Conservation (phyloP, 2,329 filamentous ascomycete genomes). For the Phaeophleospora eucalypticola region DNA sequence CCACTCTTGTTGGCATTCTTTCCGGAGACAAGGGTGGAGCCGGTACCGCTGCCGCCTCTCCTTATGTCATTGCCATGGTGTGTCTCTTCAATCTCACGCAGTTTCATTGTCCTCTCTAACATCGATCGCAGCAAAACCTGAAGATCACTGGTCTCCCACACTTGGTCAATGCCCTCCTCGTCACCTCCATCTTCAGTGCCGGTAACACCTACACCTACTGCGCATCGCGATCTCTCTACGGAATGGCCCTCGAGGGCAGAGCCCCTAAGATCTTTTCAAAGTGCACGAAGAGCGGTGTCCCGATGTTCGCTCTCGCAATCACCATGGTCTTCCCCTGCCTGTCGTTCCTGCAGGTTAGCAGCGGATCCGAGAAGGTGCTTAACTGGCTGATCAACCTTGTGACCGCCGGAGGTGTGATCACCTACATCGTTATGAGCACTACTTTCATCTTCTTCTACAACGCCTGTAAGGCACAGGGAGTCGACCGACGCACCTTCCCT, state of each 20-base stretch:
- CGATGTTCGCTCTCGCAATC: constrained; percentile 52
- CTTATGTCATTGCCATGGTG: constrained; percentile 53
- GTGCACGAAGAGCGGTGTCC: constrained; percentile 58
- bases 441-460: constrained; percentile 57
- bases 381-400: constrained; percentile 50
- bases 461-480: constrained; percentile 47
- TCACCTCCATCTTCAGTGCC: constrained; percentile 52
- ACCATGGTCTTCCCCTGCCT: constrained; percentile 37
- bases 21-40: constrained; percentile 16
- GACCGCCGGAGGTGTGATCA: constrained; percentile 55
- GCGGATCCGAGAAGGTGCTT: constrained; percentile 29
- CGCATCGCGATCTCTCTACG: constrained; percentile 49
- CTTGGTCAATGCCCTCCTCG: constrained; percentile 32
- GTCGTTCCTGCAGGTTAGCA: constrained; percentile 32
- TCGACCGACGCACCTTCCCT: constrained; percentile 51
- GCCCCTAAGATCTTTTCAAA: constrained; percentile 53
- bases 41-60: constrained; percentile 59
- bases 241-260: constrained; percentile 49
- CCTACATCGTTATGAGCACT: constrained; percentile 57
- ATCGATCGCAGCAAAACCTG: constrained; percentile 32
- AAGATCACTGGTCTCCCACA: constrained; percentile 41
- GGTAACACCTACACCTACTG: constrained; percentile 54
- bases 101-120: no score
- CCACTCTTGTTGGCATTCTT: constrained; percentile 26
- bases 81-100: no score